phyloP scores from a whole-genome alignment of 192 early-diverging fungal genomes.

The Backusella mclennaniae region DNA sequence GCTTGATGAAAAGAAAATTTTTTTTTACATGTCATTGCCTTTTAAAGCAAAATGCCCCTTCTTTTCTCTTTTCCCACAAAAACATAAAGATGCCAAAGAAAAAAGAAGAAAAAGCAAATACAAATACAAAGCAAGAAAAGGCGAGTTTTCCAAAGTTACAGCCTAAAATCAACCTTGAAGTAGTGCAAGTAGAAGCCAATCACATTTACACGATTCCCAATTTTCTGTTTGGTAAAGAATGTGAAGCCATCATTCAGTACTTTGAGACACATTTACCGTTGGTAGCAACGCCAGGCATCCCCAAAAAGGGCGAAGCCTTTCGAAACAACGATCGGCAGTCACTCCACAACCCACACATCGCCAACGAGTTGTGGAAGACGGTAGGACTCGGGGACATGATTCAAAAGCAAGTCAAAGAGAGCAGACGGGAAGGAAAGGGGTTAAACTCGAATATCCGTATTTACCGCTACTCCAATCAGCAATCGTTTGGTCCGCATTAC shows the following conservation, averaged over 20 bases:
- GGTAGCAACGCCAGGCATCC: conserved; percentile 11
- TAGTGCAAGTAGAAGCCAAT: conserved; percentile 20
- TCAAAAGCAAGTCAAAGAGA: background rate
- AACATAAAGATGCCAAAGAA: background rate
- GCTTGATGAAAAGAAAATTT: too few species aligned
- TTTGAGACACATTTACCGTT: conserved; percentile 32
- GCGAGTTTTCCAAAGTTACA: conserved; percentile 26
- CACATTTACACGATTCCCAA: conserved; percentile 38
- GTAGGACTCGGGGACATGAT: conserved; percentile 9
- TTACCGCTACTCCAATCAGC: conserved; percentile 40
- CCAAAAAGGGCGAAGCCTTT: conserved; percentile 42
- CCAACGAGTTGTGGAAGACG: conserved; percentile 27
- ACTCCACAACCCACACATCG: conserved; percentile 23
- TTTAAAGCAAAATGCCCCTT: background rate
- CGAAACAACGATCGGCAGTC: conserved; percentile 44
- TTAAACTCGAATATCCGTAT: conserved; percentile 44
- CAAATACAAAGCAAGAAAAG: background rate
- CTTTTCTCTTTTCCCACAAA: background rate
- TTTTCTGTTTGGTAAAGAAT: conserved; percentile 41
- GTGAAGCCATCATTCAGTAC: conserved; percentile 31
- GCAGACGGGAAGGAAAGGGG: conserved; percentile 9
- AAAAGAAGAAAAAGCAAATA: background rate
- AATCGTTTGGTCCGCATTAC: conserved; percentile 43
- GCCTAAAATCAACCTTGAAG: conserved; percentile 17
- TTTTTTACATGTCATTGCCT: too few species aligned